These are phyloP conservation scores for Trichoderma aggressivum DNA, from an alignment of 2,329 filamentous ascomycete species.

Conservation along the genomic window DNA sequence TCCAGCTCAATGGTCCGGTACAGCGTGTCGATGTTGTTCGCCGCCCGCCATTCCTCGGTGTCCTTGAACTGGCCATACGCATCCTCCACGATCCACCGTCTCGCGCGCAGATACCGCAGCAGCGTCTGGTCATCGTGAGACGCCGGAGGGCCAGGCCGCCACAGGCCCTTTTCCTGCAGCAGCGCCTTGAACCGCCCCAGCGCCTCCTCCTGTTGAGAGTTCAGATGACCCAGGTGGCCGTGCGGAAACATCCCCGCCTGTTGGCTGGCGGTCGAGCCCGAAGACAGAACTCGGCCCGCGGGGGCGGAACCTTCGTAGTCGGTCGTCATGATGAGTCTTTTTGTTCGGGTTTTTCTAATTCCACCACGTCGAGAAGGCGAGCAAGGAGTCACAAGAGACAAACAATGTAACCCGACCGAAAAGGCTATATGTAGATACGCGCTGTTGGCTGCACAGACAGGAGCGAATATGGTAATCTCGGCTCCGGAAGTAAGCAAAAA, in stretches of 20 bases:
- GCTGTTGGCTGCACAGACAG: not conserved
- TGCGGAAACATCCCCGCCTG: constrained; percentile 57
- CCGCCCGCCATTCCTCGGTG: constrained; percentile 81
- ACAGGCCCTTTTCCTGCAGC: constrained; percentile 62
- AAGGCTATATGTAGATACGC: not conserved
- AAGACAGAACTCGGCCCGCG: constrained; percentile 30
- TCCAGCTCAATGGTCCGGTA: constrained; percentile 85
- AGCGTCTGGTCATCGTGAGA: constrained; percentile 73
- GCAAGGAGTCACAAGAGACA: not conserved
- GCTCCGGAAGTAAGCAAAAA: not conserved
- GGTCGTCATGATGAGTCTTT: constrained; percentile 26
- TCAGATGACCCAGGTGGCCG: constrained; percentile 80
- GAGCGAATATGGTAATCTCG: not conserved
- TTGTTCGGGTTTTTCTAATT: not conserved
- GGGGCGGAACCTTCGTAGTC: constrained; percentile 25
- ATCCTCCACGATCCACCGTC: constrained; percentile 73
- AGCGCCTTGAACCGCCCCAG: constrained; percentile 69
- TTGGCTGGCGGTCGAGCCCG: constrained; percentile 33
- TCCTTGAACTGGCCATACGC: constrained; percentile 82
- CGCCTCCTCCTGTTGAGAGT: constrained; percentile 61
- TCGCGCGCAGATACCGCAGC: constrained; percentile 80
- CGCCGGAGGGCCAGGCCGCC: constrained; percentile 51
- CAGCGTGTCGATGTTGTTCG: constrained; percentile 72
- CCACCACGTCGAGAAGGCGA: not conserved
- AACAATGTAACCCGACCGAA: not conserved